Percentiles rank a stretch among this genome's conserved stretches.
phyloP scores from a whole-genome alignment of 2,329 filamentous ascomycete species.

The Aureobasidium sp. region DNA sequence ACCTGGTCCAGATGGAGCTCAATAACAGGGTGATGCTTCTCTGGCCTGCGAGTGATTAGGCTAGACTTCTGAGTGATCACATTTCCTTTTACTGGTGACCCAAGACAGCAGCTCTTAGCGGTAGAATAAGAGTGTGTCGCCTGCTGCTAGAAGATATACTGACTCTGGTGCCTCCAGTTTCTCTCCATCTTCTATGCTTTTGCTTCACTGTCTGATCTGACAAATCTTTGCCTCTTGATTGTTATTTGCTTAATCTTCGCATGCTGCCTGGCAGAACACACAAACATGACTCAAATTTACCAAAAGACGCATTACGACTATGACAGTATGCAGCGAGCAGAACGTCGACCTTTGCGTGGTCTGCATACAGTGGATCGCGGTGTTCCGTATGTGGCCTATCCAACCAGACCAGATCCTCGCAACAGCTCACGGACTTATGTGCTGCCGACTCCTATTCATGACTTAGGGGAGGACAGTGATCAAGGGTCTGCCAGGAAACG shows the following conservation, averaged over 20 bases:
- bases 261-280: neutral
- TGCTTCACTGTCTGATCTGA: neutral
- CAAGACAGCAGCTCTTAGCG: slow-evolving; percentile 9
- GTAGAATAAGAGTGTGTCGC: slow-evolving; percentile 1
- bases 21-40: slow-evolving; percentile 7
- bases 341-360: slow-evolving; percentile 5
- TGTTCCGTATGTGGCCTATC: slow-evolving; percentile 10
- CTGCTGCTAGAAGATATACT: slow-evolving; percentile 2
- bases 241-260: neutral
- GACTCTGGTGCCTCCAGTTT: neutral
- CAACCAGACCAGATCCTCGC: slow-evolving; percentile 9
- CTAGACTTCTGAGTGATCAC: slow-evolving; percentile 17
- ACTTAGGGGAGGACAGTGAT: slow-evolving; percentile 39
- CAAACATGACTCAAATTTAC: slow-evolving; percentile 14
- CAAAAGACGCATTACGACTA: slow-evolving; percentile 13
- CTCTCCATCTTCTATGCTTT: neutral
- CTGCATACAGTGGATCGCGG: neutral
- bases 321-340: slow-evolving; percentile 17
- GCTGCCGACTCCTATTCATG: slow-evolving; percentile 31
- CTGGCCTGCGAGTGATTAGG: slow-evolving; percentile 11
- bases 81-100: neutral
- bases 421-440: slow-evolving; percentile 22
- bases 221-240: neutral
- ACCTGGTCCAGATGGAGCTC: slow-evolving; percentile 1
- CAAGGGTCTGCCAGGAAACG: slow-evolving; percentile 29